Evolutionary conservation across 768 basidiomycete genomes (phyloP), one percentile per base, ranked within the genome.

Genomic region (Filobasidium floriforme): DNA sequence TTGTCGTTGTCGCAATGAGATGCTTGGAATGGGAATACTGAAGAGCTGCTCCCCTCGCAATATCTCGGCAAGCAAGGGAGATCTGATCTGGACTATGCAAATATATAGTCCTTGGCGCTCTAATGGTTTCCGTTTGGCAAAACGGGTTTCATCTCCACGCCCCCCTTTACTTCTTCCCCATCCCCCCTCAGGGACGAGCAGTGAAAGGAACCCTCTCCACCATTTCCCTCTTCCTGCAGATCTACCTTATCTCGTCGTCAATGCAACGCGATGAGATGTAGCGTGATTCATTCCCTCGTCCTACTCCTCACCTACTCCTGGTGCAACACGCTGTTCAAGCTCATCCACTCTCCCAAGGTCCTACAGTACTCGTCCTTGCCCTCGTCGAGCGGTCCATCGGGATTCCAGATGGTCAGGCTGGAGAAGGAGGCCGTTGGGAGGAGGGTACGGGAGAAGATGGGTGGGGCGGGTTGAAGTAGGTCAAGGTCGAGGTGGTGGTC

Each of bases 311-410:
- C 26, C 24, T 24, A 57, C 7, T 24, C 54, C 15, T 7, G 19
- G 26, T 60, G 59, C 18, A 60, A 18, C 1, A 41, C 15, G 15
- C 18, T 29, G n/a, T 29, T 37, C n/a, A 60, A 32, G 5, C 59
- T 40, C 29, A 60, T 60, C 59, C 59, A 60, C 26, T 60, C 59
- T 19, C 40, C 40, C 41, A 65, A 29, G 7, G n/a, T 29, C 29
- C 63, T 40, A n/a, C 37, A 22, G 44, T 65, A 65, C 41, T 65
- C 63, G 41, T 65, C 63, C 41, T 54, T 18, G 19, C 15, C 57
- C 22, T 37, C 54, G 41, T 65, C 63, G 40, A 65, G 18, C 41
- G 63, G 63, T 32, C 63, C 63, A 26, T 65, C 63, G 18, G 63
- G 54, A n/a, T 46, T 59, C 63, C 63, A 65, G 15, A 65, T 12